Evolutionary conservation across 2,329 filamentous ascomycete species (phyloP).

Genomic region (Gaeumannomyces sp.): DNA sequence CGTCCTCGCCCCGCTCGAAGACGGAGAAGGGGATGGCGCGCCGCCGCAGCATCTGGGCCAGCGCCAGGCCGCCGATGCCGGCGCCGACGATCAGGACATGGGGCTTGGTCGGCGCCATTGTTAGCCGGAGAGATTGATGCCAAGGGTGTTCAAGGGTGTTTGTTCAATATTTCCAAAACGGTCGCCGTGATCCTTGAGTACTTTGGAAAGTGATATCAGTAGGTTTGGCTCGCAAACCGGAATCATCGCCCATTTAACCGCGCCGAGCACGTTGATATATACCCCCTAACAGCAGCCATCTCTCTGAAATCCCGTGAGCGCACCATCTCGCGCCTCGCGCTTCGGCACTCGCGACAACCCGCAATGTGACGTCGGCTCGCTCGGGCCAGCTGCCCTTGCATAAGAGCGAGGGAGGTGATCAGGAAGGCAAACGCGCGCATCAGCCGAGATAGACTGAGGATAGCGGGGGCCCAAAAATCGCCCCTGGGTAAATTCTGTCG

Average conservation of each 20-base stretch:
- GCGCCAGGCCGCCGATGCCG: slow-evolving; percentile 12
- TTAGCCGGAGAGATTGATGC: too few species aligned
- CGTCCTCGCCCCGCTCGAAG: background rate
- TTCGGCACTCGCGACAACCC: background rate
- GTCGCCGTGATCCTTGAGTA: too few species aligned
- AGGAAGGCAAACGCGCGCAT: too few species aligned
- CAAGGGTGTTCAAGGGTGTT: background rate
- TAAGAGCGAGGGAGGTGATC: too few species aligned
- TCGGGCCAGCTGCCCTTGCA: background rate
- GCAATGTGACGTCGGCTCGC: background rate
- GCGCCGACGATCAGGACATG: slow-evolving; percentile 8
- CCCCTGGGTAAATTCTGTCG: too few species aligned
- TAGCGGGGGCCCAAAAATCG: too few species aligned
- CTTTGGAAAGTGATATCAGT: too few species aligned
- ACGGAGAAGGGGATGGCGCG: slow-evolving; percentile 16
- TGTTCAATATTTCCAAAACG: too few species aligned
- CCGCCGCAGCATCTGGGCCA: slow-evolving; percentile 14
- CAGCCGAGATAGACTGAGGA: too few species aligned
- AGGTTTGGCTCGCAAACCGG: too few species aligned
- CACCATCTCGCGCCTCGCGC: background rate
- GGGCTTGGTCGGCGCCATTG: background rate
- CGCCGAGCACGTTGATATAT: background rate
- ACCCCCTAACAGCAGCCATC: too few species aligned
- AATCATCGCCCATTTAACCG: background rate
- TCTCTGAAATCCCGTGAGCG: too few species aligned